These are phyloP conservation scores for Chaetomium cochliodes DNA, from an alignment of 495 filamentous ascomycete genomes.

Conservation along the genomic window DNA sequence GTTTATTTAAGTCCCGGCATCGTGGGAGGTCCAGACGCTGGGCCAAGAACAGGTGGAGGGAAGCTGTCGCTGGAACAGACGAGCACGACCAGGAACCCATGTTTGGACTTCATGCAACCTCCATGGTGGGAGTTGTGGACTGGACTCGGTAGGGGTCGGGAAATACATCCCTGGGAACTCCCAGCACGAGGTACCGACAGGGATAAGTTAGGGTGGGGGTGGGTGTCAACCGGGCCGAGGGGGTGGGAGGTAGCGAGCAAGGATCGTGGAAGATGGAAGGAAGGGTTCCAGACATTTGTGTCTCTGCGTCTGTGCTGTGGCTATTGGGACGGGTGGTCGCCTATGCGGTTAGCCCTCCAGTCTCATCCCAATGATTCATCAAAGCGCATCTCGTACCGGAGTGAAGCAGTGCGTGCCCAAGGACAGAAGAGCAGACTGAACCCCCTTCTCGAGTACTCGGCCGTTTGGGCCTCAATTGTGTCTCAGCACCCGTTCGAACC, in stretches of 20 bases:
- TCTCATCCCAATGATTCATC: background rate
- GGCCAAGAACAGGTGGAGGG: conserved; percentile 12
- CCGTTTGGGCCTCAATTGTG: conserved; percentile 12
- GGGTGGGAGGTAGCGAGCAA: conserved; percentile 20
- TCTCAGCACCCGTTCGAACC: background rate
- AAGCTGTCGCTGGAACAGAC: conserved; percentile 22
- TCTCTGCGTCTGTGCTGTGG: background rate
- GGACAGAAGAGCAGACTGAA: background rate
- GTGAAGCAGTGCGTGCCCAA: background rate
- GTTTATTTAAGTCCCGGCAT: conserved; percentile 33
- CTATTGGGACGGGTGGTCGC: background rate
- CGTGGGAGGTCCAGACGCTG: conserved; percentile 15
- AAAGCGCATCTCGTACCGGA: too few species aligned
- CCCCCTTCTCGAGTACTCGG: background rate
- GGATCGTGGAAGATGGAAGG: conserved; percentile 21
- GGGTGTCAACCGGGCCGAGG: conserved; percentile 18
- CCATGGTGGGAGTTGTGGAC: background rate
- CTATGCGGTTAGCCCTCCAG: conserved; percentile 4
- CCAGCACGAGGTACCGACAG: conserved; percentile 15
- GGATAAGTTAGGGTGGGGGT: conserved; percentile 8
- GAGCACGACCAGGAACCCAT: conserved; percentile 29
- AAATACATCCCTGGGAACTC: conserved; percentile 16
- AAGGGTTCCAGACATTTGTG: conserved; percentile 12
- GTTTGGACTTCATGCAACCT: conserved; percentile 26
- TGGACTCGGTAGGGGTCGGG: conserved; percentile 23